These are phyloP conservation scores for Pseudopyricularia javanii DNA, from an alignment of 2,329 filamentous ascomycete genomes.

Conservation along the genomic window DNA sequence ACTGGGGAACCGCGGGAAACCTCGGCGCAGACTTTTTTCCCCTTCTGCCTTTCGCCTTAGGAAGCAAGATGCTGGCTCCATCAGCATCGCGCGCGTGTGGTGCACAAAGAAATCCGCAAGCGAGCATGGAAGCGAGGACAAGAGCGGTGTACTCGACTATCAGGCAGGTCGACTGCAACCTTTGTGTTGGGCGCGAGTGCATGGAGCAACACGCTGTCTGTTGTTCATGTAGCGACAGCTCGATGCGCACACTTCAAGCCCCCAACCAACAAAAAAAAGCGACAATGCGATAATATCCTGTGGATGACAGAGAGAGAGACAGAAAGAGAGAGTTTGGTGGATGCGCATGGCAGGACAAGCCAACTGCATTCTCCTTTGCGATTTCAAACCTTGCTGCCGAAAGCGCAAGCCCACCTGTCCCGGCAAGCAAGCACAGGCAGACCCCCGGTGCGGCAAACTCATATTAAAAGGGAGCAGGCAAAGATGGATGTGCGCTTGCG, in stretches of 20 bases:
- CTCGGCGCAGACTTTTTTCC: background rate
- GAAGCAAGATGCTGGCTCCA: background rate
- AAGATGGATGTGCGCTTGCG: background rate
- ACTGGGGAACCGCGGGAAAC: background rate
- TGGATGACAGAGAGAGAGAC: no score
- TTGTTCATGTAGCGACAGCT: background rate
- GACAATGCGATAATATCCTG: background rate
- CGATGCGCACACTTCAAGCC: background rate
- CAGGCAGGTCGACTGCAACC: background rate
- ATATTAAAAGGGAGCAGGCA: background rate
- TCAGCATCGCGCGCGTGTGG: background rate
- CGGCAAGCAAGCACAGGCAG: no score
- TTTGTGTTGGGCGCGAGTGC: background rate
- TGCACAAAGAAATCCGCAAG: background rate
- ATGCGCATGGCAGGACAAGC: background rate
- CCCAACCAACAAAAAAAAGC: no score
- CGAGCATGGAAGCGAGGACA: background rate
- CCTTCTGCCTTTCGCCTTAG: background rate
- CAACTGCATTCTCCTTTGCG: background rate
- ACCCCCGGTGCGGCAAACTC: no score
- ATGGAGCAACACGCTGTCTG: background rate
- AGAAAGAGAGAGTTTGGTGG: no score
- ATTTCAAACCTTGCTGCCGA: slow-evolving; percentile 6
- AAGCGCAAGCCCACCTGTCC: background rate
- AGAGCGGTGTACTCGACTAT: background rate